phyloP scores from a whole-genome alignment of 2,329 filamentous ascomycete genomes.

The Pyricularia pennisetigena region DNA sequence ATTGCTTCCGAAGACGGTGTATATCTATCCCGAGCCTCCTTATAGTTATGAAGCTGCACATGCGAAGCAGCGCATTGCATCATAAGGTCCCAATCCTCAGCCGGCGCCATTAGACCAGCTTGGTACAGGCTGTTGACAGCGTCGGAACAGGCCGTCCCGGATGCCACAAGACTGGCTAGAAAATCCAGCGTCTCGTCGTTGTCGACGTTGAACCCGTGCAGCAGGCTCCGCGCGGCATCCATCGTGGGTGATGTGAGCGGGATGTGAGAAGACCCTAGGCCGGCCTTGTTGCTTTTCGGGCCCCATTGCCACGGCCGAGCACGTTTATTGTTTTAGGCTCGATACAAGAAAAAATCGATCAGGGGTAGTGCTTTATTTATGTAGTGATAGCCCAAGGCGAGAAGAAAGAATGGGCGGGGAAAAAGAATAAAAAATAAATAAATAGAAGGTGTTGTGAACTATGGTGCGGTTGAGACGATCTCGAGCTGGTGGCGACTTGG shows the following conservation, averaged over 20 bases:
- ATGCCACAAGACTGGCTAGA: conserved; percentile 15
- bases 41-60: not conserved
- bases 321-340: not conserved
- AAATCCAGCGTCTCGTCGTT: conserved; percentile 17
- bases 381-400: not conserved
- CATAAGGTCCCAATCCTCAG: conserved; percentile 23
- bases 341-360: not conserved
- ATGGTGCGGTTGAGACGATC: not conserved
- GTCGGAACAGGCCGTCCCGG: conserved; percentile 12
- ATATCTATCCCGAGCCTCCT: not conserved
- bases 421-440: not conserved
- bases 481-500: not conserved
- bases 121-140: conserved; percentile 17
- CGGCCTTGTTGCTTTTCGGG: not conserved
- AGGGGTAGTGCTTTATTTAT: not conserved
- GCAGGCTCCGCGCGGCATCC: conserved; percentile 15
- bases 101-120: conserved; percentile 19
- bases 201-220: conserved; percentile 21
- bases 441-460: not conserved
- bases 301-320: not conserved
- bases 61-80: conserved; percentile 17
- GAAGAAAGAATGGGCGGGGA: no score
- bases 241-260: conserved; percentile 4
- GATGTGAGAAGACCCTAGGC: not conserved
- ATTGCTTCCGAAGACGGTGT: not conserved